phyloP scores from a whole-genome alignment of 1,284 basidiomycete species.

The Anthracocystis panici-leucophaei region DNA sequence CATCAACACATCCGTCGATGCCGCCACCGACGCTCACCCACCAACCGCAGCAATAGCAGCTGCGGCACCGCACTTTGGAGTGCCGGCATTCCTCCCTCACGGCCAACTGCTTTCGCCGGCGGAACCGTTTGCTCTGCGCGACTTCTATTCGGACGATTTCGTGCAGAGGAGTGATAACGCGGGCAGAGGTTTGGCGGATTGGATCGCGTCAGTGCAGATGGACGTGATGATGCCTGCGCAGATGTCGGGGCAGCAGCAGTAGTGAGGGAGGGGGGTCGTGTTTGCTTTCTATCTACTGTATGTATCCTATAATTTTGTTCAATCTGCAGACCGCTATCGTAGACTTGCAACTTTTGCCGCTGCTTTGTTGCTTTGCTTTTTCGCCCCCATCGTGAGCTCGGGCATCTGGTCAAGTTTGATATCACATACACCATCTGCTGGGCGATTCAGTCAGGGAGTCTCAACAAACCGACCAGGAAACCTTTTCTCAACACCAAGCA shows the following conservation, averaged over 20 bases:
- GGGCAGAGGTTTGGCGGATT: slow-evolving; percentile 18
- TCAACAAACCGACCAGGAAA: too few species aligned
- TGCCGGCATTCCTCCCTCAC: slow-evolving; percentile 8
- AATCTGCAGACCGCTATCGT: too few species aligned
- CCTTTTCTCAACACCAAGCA: too few species aligned
- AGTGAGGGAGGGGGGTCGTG: not conserved
- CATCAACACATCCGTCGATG: not conserved
- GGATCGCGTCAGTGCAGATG: slow-evolving; percentile 33
- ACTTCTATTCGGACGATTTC: slow-evolving; percentile 30
- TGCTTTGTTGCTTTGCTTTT: too few species aligned
- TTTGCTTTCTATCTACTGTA: not conserved
- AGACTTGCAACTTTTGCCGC: too few species aligned
- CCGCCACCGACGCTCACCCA: not conserved
- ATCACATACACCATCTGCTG: too few species aligned
- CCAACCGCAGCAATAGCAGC: not conserved
- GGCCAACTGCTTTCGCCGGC: slow-evolving; percentile 21
- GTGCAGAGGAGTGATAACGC: slow-evolving; percentile 12
- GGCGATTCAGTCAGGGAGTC: too few species aligned
- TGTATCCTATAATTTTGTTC: not conserved
- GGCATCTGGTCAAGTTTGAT: too few species aligned
- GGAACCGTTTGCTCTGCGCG: slow-evolving; percentile 32
- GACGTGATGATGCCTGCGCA: slow-evolving; percentile 15
- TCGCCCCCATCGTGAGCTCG: too few species aligned
- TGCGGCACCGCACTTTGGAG: slow-evolving; percentile 28
- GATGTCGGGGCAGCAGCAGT: not conserved